Evolutionary conservation across 2,329 filamentous ascomycete species (phyloP).

Genomic region (Aspergillus fischeri): DNA sequence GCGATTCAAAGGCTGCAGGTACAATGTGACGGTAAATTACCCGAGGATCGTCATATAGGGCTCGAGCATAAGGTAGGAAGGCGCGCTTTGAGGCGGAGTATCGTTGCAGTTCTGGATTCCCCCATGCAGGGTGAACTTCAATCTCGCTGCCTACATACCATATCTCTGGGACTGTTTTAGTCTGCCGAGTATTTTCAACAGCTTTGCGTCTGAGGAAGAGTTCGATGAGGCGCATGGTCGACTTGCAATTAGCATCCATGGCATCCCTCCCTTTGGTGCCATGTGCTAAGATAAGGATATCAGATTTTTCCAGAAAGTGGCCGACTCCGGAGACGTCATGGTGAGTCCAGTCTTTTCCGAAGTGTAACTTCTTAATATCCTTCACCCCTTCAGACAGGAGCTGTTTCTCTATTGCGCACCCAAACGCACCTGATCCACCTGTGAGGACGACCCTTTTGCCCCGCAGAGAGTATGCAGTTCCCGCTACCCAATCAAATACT

Average conservation of each 20-base stretch:
- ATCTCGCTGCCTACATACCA: no score
- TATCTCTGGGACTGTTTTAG: no score
- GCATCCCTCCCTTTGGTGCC: constrained; percentile 8
- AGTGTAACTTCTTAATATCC: constrained; percentile 2
- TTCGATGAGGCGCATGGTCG: constrained; percentile 5
- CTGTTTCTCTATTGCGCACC: constrained; percentile 6
- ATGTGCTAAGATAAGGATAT: constrained; percentile 14
- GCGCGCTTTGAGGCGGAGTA: constrained; percentile 7
- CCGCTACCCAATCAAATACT: constrained; percentile 16
- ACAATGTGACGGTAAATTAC: constrained; percentile 17
- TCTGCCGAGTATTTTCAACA: no score
- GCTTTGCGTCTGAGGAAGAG: no score
- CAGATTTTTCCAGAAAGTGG: no score
- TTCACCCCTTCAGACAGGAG: constrained; percentile 11
- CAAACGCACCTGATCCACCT: constrained; percentile 11
- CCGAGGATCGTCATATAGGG: constrained; percentile 10
- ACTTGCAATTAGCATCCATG: constrained; percentile 10
- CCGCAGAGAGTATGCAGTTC: constrained; percentile 15
- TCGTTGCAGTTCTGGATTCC: constrained; percentile 3
- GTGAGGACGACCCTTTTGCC: constrained; percentile 11
- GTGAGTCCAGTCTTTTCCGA: constrained; percentile 11
- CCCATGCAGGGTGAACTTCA: constrained; percentile 7
- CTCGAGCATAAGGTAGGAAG: constrained; percentile 15
- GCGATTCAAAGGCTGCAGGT: not conserved
- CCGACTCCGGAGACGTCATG: not conserved